Evolutionary conservation across 257 asterid species (phyloP), one percentile per base, ranked within the genome.

Genomic region (Buddleja alternifolia): DNA sequence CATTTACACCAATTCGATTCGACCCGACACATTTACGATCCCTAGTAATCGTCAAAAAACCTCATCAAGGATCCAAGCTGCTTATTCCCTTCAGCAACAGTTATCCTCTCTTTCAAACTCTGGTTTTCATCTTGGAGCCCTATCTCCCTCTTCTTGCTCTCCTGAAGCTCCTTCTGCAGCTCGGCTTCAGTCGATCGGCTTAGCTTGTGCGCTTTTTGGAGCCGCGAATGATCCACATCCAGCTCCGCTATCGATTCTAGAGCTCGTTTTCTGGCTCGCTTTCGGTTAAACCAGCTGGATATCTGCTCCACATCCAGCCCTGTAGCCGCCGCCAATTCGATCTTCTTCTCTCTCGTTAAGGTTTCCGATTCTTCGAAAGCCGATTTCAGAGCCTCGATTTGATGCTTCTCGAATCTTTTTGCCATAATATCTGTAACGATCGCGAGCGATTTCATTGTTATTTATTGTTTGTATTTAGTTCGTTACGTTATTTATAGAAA

Each of bases 291-390:
- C 82, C 78, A 77, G 72, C 82, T 77, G 9, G 75, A 44, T 12
- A 77, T 57, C 19, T 77, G 78, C 82, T 77, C 78, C 75, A 73
- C 57, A 67, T 77, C 82, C 73, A 77, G 78, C 47, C 82, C 78
- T 69, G 75, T 77, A n/a, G 37, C 71, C 20, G 20, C 40, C 14
- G 42, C 70, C 47, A 77, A 24, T 5, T 72, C 68, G 9, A 54
- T 45, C 56, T 67, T 72, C 45, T 42, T 66, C 21, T 40, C 69
- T 7, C 54, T 61, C 45, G 45, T 55, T 41, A 71, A 36, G 67
- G 39, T 60, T 34, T 73, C 68, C 1, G 75, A 62, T 63, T 60
- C 75, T 25, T 39, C 54, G 7, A 72, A 77, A 4, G 75, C 74
- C 7, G 34, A 34, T 48, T 60, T 67, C 3, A 77, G 78, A 20